Evolutionary conservation across 2,329 filamentous ascomycete species (phyloP), one percentile per base, ranked within the genome.

Genomic region (Fusarium dlaminii): DNA sequence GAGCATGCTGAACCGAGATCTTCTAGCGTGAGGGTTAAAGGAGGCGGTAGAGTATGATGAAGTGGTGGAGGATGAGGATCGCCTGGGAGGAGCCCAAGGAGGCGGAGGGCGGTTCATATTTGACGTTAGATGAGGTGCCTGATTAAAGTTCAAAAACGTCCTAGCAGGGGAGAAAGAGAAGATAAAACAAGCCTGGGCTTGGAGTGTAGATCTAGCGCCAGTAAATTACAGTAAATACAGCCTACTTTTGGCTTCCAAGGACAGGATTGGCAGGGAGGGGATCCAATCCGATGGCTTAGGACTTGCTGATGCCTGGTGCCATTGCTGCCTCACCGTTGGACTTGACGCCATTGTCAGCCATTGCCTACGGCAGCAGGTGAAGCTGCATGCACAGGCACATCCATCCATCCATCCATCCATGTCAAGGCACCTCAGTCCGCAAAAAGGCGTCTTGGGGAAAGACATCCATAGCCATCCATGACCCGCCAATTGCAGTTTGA

Each of bases 1-100:
- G 43, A 75, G 27, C 49, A 78, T 79, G 32, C n/a, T 64, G 62
- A 20, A 18, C n/a, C 17, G 42, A 43, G 34, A 34, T 30, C 22
- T 46, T 14, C 14, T 45, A 17, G 20, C 12, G 22, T 7, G 20
- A 17, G 17, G n/a, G 32, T 9, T 30, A 18, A 15, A 20, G 27
- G 34, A 40, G 18, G 43, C 36, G 22, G 34, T 40, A 40, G 24
- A 62, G 30, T 39, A 58, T 22, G 54, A 40, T 32, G 51, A 52
- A 36, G 7, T 54, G 9, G 49, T 60, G 12, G 63, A 61, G 24
- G 45, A 36, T 17, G 49, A 49, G 20, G 14, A 34, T 24, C 12
- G 48, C 24, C 46, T 34, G 24, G 24, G 24, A 13, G 15, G 24
- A 43, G 15, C 15, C n/a, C n/a, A n/a, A 36, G 34, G 7, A 43